Evolutionary conservation across 768 basidiomycete genomes (phyloP).

Genomic region (Calocybe indica): DNA sequence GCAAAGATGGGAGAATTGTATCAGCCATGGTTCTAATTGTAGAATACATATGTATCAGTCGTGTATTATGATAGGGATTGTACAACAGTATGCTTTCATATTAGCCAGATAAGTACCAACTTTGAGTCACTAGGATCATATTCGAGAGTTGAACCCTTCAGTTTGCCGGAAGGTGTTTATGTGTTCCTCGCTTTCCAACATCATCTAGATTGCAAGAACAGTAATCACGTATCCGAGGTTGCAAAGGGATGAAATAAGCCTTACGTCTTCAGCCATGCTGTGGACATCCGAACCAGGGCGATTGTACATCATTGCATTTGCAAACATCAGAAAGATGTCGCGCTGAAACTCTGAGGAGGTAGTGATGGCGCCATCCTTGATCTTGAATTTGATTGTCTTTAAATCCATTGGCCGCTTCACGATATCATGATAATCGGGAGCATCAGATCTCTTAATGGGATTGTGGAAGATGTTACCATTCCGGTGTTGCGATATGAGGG

Average conservation of each 20-base stretch:
- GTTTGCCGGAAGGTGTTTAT: conserved; percentile 72
- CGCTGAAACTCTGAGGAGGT: conserved; percentile 85
- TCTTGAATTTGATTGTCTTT: conserved; percentile 82
- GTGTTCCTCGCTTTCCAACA: conserved; percentile 63
- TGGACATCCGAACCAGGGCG: conserved; percentile 81
- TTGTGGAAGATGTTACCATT: conserved; percentile 89
- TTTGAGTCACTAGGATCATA: neutral
- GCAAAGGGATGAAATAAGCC: conserved; percentile 16
- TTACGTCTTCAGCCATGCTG: conserved; percentile 86
- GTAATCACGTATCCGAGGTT: neutral
- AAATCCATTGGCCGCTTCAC: conserved; percentile 95
- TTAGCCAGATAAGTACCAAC: no score
- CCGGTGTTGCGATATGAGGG: conserved; percentile 77
- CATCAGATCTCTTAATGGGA: conserved; percentile 83
- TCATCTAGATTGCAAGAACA: conserved; percentile 45
- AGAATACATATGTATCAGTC: neutral
- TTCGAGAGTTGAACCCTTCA: conserved; percentile 36
- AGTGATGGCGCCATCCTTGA: conserved; percentile 77
- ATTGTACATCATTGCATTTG: conserved; percentile 98
- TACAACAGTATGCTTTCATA: no score
- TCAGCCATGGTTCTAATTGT: conserved; percentile 74
- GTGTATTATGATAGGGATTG: no score
- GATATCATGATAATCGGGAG: conserved; percentile 87
- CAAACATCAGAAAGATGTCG: conserved; percentile 91
- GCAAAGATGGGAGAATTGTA: conserved; percentile 83